A percentile compares a stretch with the other conserved stretches of the same genome.
These are phyloP conservation scores for Fusarium xylarioides DNA, from an alignment of 2,329 filamentous ascomycete genomes.

Conservation along the genomic window DNA sequence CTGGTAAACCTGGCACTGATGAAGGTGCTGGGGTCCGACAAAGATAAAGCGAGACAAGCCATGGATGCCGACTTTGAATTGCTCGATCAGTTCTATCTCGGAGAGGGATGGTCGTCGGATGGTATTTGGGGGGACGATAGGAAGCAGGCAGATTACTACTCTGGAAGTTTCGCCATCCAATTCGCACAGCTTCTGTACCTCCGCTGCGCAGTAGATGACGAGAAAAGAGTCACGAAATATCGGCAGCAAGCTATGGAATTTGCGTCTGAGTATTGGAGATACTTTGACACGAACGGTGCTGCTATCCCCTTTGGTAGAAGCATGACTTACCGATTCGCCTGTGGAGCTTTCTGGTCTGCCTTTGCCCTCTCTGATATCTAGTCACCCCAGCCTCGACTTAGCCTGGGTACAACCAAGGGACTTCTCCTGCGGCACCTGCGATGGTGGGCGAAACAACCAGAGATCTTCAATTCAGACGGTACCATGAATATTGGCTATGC, in stretches of 20 bases:
- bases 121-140: constrained; percentile 50
- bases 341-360: constrained; percentile 59
- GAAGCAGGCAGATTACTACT: constrained; percentile 46
- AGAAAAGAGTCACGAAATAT: constrained; percentile 40
- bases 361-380: constrained; percentile 52
- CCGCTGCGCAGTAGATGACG: neutral
- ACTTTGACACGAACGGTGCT: constrained; percentile 58
- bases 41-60: constrained; percentile 44
- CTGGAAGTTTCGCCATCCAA: constrained; percentile 1
- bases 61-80: constrained; percentile 54
- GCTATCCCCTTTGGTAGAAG: constrained; percentile 62
- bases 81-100: constrained; percentile 56
- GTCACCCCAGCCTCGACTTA: constrained; percentile 54
- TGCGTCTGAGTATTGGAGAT: constrained; percentile 54
- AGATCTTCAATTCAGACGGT: constrained; percentile 59
- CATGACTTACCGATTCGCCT: constrained; percentile 62
- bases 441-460: constrained; percentile 55
- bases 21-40: constrained; percentile 50
- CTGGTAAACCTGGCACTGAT: constrained; percentile 58
- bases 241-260: constrained; percentile 26
- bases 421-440: constrained; percentile 59
- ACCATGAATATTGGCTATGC: constrained; percentile 56
- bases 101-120: constrained; percentile 58
- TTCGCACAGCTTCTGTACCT: neutral
- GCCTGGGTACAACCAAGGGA: constrained; percentile 55